Percentiles rank a stretch among this genome's conserved stretches.
Evolutionary conservation across 106 monocot genomes (phyloP).

Genomic region (Narthecium ossifragum): DNA sequence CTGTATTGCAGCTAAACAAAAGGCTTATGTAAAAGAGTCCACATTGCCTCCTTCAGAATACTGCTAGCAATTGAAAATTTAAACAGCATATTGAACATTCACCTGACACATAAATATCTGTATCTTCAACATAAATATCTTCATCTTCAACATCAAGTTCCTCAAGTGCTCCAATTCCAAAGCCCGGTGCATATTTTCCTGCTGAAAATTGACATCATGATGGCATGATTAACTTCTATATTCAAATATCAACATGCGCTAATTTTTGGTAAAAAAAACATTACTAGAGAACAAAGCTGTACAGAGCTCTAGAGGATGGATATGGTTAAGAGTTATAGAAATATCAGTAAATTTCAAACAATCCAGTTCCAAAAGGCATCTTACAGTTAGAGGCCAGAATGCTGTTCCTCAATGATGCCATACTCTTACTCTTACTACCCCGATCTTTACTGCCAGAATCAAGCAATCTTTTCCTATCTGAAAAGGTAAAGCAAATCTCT

Average conservation of each 20-base stretch:
- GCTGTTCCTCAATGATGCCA: slow-evolving; percentile 19
- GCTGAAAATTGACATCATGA: slow-evolving; percentile 48
- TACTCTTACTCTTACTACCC: slow-evolving; percentile 11
- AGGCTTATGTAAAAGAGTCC: too few species aligned
- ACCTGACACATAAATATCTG: too few species aligned
- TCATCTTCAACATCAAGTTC: slow-evolving; percentile 97
- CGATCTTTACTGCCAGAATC: slow-evolving; percentile 29
- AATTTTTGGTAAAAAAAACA: too few species aligned
- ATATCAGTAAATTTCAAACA: too few species aligned
- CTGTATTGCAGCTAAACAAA: too few species aligned
- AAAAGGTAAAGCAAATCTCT: slow-evolving; percentile 8
- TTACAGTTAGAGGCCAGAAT: slow-evolving; percentile 67
- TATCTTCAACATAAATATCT: slow-evolving; percentile 53
- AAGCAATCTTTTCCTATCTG: slow-evolving; percentile 68
- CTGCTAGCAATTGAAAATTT: too few species aligned
- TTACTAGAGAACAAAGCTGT: too few species aligned
- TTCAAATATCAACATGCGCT: slow-evolving; percentile 1
- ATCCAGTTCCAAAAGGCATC: slow-evolving; percentile 23
- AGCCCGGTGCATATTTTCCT: slow-evolving; percentile 95
- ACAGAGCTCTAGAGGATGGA: too few species aligned
- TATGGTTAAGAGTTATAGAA: too few species aligned
- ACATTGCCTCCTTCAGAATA: too few species aligned
- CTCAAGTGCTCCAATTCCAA: slow-evolving; percentile 98
- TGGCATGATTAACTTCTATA: slow-evolving; percentile 14
- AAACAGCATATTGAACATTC: too few species aligned